Evolutionary conservation across 768 basidiomycete genomes (phyloP).

Genomic region (Collybia mongolica): DNA sequence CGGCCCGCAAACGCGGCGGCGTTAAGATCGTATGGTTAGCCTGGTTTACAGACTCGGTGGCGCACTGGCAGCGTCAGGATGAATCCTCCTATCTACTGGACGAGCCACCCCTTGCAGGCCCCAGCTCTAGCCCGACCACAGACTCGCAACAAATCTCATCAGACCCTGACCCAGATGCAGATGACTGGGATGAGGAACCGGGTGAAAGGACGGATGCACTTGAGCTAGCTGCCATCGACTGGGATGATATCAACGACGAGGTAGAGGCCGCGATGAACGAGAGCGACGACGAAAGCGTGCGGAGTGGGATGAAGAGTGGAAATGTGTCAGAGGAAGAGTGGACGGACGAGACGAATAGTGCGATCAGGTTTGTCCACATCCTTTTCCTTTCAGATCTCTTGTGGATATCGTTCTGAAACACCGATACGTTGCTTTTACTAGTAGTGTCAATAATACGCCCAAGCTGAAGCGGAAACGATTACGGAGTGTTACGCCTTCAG

Average conservation of each 20-base stretch:
- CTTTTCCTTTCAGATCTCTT: not conserved
- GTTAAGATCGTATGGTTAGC: constrained; percentile 84
- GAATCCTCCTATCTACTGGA: constrained; percentile 78
- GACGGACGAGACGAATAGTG: constrained; percentile 50
- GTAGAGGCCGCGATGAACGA: constrained; percentile 86
- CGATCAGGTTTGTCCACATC: constrained; percentile 20
- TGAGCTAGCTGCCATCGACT: constrained; percentile 66
- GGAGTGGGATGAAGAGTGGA: constrained; percentile 42
- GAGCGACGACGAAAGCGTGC: constrained; percentile 54
- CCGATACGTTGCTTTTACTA: constrained; percentile 6
- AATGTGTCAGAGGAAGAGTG: constrained; percentile 52
- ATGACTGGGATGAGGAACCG: constrained; percentile 60
- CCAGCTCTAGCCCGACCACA: constrained; percentile 32
- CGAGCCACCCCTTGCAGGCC: constrained; percentile 41
- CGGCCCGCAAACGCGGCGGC: constrained; percentile 71
- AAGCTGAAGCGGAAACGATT: constrained; percentile 63
- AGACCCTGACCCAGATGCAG: constrained; percentile 63
- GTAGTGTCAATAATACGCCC: constrained; percentile 40
- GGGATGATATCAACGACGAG: constrained; percentile 84
- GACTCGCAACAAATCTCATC: constrained; percentile 55
- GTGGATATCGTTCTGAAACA: not conserved
- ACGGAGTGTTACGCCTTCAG: constrained; percentile 72
- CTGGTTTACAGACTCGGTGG: constrained; percentile 90
- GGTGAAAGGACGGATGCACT: constrained; percentile 34
- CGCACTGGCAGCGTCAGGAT: constrained; percentile 83